Conservation (phyloP, 495 filamentous ascomycete species). For the Extremus antarcticus region DNA sequence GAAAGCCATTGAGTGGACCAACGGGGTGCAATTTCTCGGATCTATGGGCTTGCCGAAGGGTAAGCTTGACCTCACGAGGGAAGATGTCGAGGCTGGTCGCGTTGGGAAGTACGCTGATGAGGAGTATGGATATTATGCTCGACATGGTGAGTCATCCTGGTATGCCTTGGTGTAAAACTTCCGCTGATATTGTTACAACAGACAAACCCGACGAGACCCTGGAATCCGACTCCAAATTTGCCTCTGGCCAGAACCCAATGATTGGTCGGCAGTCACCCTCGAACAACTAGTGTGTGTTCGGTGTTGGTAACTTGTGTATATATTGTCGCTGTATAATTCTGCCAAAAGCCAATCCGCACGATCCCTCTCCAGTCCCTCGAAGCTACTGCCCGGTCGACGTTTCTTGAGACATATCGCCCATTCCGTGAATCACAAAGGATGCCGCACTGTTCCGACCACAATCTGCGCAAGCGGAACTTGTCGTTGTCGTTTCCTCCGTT, state of each 20-base stretch:
- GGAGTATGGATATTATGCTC: slow-evolving; percentile 63
- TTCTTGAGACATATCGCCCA: not conserved
- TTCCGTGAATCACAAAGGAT: too few relatives aligned
- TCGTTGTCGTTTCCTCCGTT: too few relatives aligned
- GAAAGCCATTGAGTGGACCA: slow-evolving; percentile 76
- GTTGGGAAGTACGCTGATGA: slow-evolving; percentile 41
- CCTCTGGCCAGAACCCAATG: slow-evolving; percentile 31
- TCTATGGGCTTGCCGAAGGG: slow-evolving; percentile 80
- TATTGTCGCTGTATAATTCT: not conserved
- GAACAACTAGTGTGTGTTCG: slow-evolving; percentile 35
- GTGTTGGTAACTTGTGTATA: not conserved
- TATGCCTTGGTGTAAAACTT: not conserved
- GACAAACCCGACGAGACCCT: slow-evolving; percentile 50
- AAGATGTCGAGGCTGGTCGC: slow-evolving; percentile 68
- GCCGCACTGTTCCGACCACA: too few relatives aligned
- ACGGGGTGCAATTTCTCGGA: slow-evolving; percentile 63
- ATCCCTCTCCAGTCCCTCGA: not conserved
- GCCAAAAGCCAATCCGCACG: not conserved
- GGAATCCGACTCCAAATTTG: slow-evolving; percentile 37
- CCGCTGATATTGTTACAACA: slow-evolving; percentile 29
- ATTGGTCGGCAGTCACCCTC: slow-evolving; percentile 31
- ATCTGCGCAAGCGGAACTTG: too few relatives aligned
- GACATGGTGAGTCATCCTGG: slow-evolving; percentile 45
- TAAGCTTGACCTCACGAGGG: slow-evolving; percentile 57
- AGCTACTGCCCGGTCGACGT: not conserved